These are phyloP conservation scores for Musa troglodytarum DNA, from an alignment of 176 grass and related monocot species.

Conservation along the genomic window DNA sequence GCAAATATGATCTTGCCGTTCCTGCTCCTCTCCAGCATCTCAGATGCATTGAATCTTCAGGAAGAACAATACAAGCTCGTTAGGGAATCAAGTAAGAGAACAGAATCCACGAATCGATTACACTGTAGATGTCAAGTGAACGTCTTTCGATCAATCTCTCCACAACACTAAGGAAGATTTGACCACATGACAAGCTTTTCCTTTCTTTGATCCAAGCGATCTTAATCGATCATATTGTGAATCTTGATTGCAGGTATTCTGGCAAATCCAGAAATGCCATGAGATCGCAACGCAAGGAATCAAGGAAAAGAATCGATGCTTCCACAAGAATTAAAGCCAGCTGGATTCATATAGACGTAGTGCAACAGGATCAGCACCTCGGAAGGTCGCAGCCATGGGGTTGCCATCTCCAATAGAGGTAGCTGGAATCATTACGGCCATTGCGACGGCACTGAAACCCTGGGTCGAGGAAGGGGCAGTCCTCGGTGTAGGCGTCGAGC, in stretches of 20 bases:
- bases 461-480: conserved; percentile 19
- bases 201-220: no score
- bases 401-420: conserved; percentile 20
- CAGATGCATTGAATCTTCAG: conserved; percentile 20
- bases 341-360: no score
- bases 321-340: no score
- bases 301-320: no score
- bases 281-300: no score
- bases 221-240: no score
- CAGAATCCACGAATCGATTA: background rate
- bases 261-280: no score
- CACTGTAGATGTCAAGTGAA: background rate
- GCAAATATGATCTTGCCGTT: conserved; percentile 17
- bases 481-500: background rate
- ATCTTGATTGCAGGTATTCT: no score
- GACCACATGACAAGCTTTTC: no score
- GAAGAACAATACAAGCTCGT: background rate
- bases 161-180: no score
- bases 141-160: background rate
- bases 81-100: background rate
- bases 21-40: conserved; percentile 29
- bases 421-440: conserved; percentile 8
- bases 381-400: conserved; percentile 13
- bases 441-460: conserved; percentile 11
- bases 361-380: background rate